These are phyloP conservation scores for Tricholomella constricta DNA, from an alignment of 768 basidiomycete species.

Conservation along the genomic window DNA sequence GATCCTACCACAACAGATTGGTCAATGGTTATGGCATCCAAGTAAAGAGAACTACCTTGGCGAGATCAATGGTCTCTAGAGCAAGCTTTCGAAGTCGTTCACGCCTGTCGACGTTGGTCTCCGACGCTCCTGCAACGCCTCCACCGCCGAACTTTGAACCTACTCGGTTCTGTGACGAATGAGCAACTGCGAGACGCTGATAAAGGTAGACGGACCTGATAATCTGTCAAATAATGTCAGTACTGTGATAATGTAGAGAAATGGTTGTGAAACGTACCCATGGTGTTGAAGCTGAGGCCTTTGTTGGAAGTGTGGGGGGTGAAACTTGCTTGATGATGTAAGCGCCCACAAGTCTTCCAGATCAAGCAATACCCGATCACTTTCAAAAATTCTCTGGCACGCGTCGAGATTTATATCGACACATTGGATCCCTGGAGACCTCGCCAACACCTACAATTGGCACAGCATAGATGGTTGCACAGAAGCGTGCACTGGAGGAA, in stretches of 20 bases:
- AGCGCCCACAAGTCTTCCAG: slow-evolving; percentile 9
- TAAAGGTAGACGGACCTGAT: slow-evolving; percentile 50
- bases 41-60: slow-evolving; percentile 62
- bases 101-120: slow-evolving; percentile 92
- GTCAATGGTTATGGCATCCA: slow-evolving; percentile 2
- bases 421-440: neutral
- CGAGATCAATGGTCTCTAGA: slow-evolving; percentile 95
- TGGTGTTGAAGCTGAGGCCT: slow-evolving; percentile 3
- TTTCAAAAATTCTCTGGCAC: slow-evolving; percentile 23
- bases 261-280: slow-evolving; percentile 36
- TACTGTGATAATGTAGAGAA: neutral
- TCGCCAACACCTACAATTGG: neutral
- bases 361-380: slow-evolving; percentile 18
- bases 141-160: slow-evolving; percentile 96
- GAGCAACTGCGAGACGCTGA: slow-evolving; percentile 6
- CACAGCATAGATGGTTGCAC: slow-evolving; percentile 41
- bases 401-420: slow-evolving; percentile 6
- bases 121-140: slow-evolving; percentile 93
- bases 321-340: slow-evolving; percentile 21
- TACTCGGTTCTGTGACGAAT: slow-evolving; percentile 77
- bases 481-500: slow-evolving; percentile 67
- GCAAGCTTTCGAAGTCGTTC: slow-evolving; percentile 95
- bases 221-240: slow-evolving; percentile 47
- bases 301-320: neutral
- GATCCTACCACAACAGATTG: slow-evolving; percentile 61